Percentiles rank a stretch among this genome's conserved stretches.
phyloP scores from a whole-genome alignment of 768 basidiomycete genomes.

The Candolleomyces aberdarensis region DNA sequence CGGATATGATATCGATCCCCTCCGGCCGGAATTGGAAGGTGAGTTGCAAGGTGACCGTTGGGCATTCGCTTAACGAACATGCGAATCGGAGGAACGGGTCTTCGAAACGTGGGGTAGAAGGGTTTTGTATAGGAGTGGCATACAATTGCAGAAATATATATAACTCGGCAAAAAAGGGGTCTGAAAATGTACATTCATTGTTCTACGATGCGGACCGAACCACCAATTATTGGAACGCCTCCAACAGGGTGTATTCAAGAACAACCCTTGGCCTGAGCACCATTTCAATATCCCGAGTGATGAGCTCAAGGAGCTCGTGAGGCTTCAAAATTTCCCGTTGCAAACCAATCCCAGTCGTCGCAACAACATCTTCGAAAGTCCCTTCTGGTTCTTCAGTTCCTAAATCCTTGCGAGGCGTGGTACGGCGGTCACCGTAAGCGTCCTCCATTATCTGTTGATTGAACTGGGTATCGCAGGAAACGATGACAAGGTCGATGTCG shows the following conservation, averaged over 20 bases:
- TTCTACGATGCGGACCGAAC: no score
- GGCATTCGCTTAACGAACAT: no score
- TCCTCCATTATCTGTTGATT: conserved; percentile 3
- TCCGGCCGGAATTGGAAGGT: not conserved
- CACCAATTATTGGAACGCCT: not conserved
- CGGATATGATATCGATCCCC: not conserved
- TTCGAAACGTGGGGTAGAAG: no score
- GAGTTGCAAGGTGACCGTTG: not conserved
- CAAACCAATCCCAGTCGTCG: conserved; percentile 7
- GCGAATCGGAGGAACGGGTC: no score
- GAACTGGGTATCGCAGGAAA: conserved; percentile 8
- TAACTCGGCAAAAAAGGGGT: no score
- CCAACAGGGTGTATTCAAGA: conserved; percentile 2
- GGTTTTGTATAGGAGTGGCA: no score
- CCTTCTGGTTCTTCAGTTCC: not conserved
- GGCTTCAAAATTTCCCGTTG: conserved; percentile 6
- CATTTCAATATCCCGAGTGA: conserved; percentile 8
- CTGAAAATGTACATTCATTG: no score
- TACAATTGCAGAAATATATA: no score
- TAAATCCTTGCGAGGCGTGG: not conserved
- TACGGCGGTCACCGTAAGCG: not conserved
- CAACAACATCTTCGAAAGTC: conserved; percentile 2
- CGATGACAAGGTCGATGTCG: conserved; percentile 9
- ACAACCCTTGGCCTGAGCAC: conserved; percentile 9
- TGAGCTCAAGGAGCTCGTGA: not conserved